phyloP scores from a whole-genome alignment of 2,329 filamentous ascomycete genomes.

The Stachybotrys chlorohalonatus region DNA sequence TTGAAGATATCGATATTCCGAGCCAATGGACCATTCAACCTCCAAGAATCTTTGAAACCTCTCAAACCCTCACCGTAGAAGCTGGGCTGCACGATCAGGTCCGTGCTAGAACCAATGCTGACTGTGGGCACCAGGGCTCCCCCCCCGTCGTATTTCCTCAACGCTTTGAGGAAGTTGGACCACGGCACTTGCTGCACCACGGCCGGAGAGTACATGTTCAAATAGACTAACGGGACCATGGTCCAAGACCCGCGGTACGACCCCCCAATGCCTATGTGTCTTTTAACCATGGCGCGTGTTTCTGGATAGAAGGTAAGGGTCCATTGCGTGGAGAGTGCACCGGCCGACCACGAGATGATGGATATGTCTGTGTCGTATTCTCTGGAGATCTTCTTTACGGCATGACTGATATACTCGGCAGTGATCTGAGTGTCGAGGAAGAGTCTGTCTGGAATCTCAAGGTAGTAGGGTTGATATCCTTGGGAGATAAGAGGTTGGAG shows the following conservation, averaged over 20 bases:
- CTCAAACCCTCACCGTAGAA: not conserved
- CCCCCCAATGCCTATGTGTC: constrained; percentile 1
- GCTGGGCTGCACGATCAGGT: constrained; percentile 1
- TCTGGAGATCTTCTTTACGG: not conserved
- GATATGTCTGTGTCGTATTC: not conserved
- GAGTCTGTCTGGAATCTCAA: constrained; percentile 1
- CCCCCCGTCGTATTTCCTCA: not conserved
- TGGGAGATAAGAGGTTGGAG: not conserved
- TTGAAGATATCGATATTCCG: constrained; percentile 2
- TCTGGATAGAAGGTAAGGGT: constrained; percentile 2
- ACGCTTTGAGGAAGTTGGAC: constrained; percentile 1
- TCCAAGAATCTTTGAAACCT: not conserved
- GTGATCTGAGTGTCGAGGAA: constrained; percentile 1
- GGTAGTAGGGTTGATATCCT: constrained; percentile 1
- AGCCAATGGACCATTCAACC: not conserved
- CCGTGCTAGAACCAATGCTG: constrained; percentile 2
- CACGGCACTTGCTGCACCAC: constrained; percentile 2
- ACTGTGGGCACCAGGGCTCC: not conserved
- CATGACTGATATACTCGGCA: constrained; percentile 1
- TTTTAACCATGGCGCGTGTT: constrained; percentile 2
- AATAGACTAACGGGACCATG: constrained; percentile 1
- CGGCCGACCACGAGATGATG: constrained; percentile 3
- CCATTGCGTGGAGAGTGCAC: constrained; percentile 1
- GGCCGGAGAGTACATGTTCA: constrained; percentile 1
- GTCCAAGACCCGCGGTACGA: constrained; percentile 1